These are phyloP conservation scores for Seiridium unicorne DNA, from an alignment of 2,329 filamentous ascomycete genomes.

Conservation along the genomic window DNA sequence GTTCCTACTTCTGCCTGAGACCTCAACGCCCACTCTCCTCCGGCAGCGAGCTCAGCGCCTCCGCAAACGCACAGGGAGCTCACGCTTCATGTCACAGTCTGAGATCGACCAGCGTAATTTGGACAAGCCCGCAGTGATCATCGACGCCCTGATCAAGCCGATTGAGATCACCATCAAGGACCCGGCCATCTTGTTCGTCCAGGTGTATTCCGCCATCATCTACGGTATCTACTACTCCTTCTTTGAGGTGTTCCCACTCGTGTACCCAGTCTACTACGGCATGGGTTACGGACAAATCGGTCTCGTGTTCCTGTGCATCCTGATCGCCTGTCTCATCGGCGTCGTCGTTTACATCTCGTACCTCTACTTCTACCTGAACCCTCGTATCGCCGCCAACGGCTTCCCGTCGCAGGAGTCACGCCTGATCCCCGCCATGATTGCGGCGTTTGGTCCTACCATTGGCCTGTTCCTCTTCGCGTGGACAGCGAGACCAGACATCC, in stretches of 20 bases:
- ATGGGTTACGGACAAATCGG: conserved; percentile 59
- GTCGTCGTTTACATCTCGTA: conserved; percentile 48
- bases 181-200: conserved; percentile 60
- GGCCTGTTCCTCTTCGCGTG: conserved; percentile 63
- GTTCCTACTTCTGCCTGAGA: conserved; percentile 65
- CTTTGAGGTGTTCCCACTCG: conserved; percentile 67
- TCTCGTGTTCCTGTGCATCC: conserved; percentile 59
- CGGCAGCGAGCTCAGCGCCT: conserved; percentile 60
- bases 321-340: conserved; percentile 55
- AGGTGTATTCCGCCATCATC: conserved; percentile 59
- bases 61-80: conserved; percentile 57
- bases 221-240: conserved; percentile 63
- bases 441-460: conserved; percentile 51
- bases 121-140: conserved; percentile 41
- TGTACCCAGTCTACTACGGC: conserved; percentile 58
- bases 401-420: conserved; percentile 52
- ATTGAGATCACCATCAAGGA: conserved; percentile 59
- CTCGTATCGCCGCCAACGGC: conserved; percentile 45
- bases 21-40: conserved; percentile 57
- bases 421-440: conserved; percentile 53
- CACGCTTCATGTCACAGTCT: conserved; percentile 56
- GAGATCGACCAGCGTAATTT: conserved; percentile 63
- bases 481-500: conserved; percentile 49
- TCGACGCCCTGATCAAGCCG: conserved; percentile 61
- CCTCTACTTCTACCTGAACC: conserved; percentile 50